These are phyloP conservation scores for Fraxinus platypoda DNA, from an alignment of 305 asterid genomes.

Conservation along the genomic window DNA sequence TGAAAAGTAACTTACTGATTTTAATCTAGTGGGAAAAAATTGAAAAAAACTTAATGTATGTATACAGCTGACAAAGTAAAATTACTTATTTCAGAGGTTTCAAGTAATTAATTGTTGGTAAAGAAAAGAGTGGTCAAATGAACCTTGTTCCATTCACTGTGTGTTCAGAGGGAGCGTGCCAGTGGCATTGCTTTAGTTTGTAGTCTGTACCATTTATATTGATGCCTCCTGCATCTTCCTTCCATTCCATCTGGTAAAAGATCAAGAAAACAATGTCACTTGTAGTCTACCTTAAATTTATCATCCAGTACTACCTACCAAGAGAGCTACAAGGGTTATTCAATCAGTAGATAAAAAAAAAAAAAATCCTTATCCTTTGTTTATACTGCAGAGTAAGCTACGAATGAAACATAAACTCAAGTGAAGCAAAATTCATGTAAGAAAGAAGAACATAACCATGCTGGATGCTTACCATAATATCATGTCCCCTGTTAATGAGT, in stretches of 20 bases:
- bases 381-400: neutral
- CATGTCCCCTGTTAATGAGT: constrained; percentile 60
- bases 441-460: neutral
- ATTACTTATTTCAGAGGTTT: neutral
- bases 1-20: neutral
- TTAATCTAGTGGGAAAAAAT: neutral
- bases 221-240: constrained; percentile 50
- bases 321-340: no score
- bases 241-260: constrained; percentile 49
- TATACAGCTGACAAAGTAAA: neutral
- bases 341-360: no score
- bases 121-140: neutral
- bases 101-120: neutral
- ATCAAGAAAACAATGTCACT: neutral
- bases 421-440: neutral
- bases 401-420: neutral
- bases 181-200: constrained; percentile 53
- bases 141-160: constrained; percentile 48
- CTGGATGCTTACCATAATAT: constrained; percentile 45
- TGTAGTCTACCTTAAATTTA: neutral
- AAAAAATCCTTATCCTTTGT: no score
- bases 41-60: neutral
- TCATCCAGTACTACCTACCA: no score
- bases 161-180: constrained; percentile 91
- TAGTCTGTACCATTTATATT: constrained; percentile 36